A percentile compares a stretch with the other conserved stretches of the same genome.
Evolutionary conservation across 495 filamentous ascomycete species (phyloP).

Genomic region (Oleoguttula mirabilis): DNA sequence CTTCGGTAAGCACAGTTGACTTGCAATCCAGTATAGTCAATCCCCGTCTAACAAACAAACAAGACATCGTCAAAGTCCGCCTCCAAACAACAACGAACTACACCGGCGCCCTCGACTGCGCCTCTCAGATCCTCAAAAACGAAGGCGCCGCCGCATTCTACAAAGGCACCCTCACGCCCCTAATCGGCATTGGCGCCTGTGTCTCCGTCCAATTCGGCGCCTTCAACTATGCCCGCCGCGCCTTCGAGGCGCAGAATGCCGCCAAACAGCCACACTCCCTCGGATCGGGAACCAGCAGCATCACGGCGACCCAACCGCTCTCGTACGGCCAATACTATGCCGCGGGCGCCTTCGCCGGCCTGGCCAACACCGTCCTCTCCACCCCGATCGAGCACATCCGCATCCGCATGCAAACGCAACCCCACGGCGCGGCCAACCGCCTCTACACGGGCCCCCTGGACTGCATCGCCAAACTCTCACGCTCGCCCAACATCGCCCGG

Average conservation of each 20-base stretch:
- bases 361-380: constrained; percentile 81
- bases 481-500: constrained; percentile 47
- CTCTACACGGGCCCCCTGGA: constrained; percentile 80
- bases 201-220: constrained; percentile 96
- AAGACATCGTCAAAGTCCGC: constrained; percentile 96
- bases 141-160: constrained; percentile 92
- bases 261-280: constrained; percentile 26
- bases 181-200: constrained; percentile 93
- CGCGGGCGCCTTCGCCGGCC: constrained; percentile 80
- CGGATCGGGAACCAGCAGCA: background rate
- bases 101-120: constrained; percentile 64
- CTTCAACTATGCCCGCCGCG: constrained; percentile 83
- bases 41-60: background rate
- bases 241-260: constrained; percentile 63
- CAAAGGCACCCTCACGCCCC: constrained; percentile 93
- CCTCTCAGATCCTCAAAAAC: constrained; percentile 68
- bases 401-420: constrained; percentile 95
- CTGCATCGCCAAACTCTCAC: constrained; percentile 72
- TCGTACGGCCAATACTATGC: constrained; percentile 79
- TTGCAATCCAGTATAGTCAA: background rate
- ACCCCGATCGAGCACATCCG: constrained; percentile 93
- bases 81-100: constrained; percentile 81
- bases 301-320: constrained; percentile 14
- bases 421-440: constrained; percentile 55
- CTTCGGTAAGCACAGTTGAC: constrained; percentile 45